Evolutionary conservation across 768 basidiomycete genomes (phyloP).

Genomic region (Leccinum pellstonianum): DNA sequence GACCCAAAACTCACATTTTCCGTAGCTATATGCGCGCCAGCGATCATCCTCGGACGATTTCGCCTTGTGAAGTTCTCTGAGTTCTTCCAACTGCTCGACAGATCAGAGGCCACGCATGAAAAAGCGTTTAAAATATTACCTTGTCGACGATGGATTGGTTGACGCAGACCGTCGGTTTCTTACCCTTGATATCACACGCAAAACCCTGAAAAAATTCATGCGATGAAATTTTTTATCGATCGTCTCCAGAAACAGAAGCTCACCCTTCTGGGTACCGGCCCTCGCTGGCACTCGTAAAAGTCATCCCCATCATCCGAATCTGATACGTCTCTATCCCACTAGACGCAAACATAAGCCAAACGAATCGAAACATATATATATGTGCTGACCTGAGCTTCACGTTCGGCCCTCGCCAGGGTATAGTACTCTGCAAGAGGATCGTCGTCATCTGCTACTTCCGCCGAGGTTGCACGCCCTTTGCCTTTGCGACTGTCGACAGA

Average conservation of each 20-base stretch:
- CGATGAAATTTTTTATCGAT: neutral
- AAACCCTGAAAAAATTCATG: constrained; percentile 47
- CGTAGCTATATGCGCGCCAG: constrained; percentile 67
- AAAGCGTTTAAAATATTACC: constrained; percentile 35
- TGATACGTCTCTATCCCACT: constrained; percentile 37
- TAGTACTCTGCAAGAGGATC: constrained; percentile 73
- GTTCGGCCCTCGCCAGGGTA: constrained; percentile 50
- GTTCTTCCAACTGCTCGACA: constrained; percentile 55
- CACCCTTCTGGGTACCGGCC: constrained; percentile 32
- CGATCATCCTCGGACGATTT: constrained; percentile 59
- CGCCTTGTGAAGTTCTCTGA: constrained; percentile 61
- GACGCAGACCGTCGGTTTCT: constrained; percentile 36
- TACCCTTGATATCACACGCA: constrained; percentile 56
- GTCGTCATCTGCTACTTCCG: constrained; percentile 7
- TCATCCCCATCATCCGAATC: constrained; percentile 34
- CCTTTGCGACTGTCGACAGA: constrained; percentile 1
- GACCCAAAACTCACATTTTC: constrained; percentile 50
- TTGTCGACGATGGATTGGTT: constrained; percentile 79
- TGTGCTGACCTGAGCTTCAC: constrained; percentile 41
- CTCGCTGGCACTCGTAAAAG: constrained; percentile 15
- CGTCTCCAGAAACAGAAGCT: constrained; percentile 1
- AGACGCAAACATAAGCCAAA: constrained; percentile 6
- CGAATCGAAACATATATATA: neutral
- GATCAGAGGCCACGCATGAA: neutral
- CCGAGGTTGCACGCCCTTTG: neutral